Base-by-base conservation (phyloP, 1,139 yeast species). In the Zygosaccharomyces sapae region DNA sequence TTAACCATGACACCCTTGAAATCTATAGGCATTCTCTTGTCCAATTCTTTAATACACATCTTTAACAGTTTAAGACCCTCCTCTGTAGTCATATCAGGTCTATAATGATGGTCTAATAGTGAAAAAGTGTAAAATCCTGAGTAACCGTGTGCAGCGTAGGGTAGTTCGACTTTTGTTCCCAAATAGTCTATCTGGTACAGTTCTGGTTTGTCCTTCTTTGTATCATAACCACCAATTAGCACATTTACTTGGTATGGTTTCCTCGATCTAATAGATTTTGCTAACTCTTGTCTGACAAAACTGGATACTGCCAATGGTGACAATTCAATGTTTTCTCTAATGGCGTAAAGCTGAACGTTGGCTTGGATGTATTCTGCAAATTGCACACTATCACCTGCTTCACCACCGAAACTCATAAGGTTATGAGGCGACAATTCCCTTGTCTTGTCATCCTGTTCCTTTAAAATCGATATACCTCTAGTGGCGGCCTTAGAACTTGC, bases 111-210 rank as follows among this genome's bases (percentile, higher is more conserved):
- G 71, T 92, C 99, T 59, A 94, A 76, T 54, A 92, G 73, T 3
- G 98, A 86, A 66, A 88, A 77, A 39, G 95, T 83, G 68, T 92
- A 92, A 69, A 89, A 94, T 2, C 95, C 95, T 31, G 98, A 96
- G 63, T 94, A 92, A 2, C 98, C 98, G 63, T 89, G 96, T 2
- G 96, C 96, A 9, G 95, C 97, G 64, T 94, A 92, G 18, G 98
- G 97, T 50, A 92, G 74, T 52, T 84, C 88, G 13, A 84, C 95
- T 56, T 83, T 81, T 3, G 98, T 88, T 2, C 98, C 98, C 60
- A 94, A 73, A 66, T 92, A 92, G 66, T 92, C 99, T 57, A 94
- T 86, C 84, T 94, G 89, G 64, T 86, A 83, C 63, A 92, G 76
- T 41, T 80, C 74, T 31, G 97, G 90, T 54, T 72, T 72, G 44